phyloP scores from a whole-genome alignment of 371 early-diverging fungal species.

The Actinomortierella ambigua region DNA sequence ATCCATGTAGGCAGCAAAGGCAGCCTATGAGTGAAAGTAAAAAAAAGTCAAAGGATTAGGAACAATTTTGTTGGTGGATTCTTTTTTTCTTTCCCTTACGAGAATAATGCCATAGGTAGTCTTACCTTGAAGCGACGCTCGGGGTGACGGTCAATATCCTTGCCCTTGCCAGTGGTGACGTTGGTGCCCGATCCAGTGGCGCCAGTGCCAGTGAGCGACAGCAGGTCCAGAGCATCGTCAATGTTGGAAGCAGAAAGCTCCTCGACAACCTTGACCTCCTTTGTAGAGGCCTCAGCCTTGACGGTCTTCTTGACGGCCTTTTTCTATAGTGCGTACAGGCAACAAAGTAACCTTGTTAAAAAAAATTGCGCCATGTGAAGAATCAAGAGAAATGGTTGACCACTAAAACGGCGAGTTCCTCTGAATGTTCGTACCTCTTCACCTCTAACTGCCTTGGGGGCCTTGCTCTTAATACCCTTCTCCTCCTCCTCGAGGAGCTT shows the following conservation, averaged over 20 bases:
- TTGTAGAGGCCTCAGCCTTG: constrained; percentile 51
- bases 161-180: constrained; percentile 43
- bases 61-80: no score
- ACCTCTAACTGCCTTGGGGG: constrained; percentile 32
- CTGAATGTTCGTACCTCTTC: constrained; percentile 26
- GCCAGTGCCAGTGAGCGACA: constrained; percentile 39
- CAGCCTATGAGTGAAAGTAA: constrained; percentile 48
- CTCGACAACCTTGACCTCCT: constrained; percentile 57
- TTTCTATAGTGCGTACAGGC: constrained; percentile 44
- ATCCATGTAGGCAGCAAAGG: constrained; percentile 74
- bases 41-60: no score
- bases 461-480: constrained; percentile 42
- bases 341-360: not conserved
- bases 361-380: not conserved
- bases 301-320: constrained; percentile 58
- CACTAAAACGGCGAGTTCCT: no score
- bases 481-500: constrained; percentile 52
- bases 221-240: constrained; percentile 80
- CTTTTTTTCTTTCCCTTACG: no score
- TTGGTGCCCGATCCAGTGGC: constrained; percentile 43
- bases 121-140: constrained; percentile 79
- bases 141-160: constrained; percentile 80
- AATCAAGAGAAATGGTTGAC: no score
- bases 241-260: constrained; percentile 75
- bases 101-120: not conserved